Conservation (phyloP, 768 basidiomycete species). For the Coprinopsis strossmayeri region DNA sequence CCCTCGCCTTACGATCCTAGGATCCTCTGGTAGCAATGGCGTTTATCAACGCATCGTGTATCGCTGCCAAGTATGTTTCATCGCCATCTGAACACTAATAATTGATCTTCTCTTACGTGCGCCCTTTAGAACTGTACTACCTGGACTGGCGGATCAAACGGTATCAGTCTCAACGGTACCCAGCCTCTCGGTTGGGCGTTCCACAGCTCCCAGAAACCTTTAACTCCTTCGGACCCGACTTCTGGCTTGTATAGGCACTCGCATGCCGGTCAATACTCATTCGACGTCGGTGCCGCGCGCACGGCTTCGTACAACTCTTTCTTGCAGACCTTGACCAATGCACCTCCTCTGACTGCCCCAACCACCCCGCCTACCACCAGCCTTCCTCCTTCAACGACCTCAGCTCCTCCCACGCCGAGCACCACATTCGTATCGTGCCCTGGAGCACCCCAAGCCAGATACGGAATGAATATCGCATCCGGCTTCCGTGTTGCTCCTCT, state of each 20-base stretch:
- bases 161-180: conserved; percentile 8
- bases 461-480: neutral
- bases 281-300: conserved; percentile 5
- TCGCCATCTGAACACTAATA: neutral
- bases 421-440: neutral
- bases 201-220: conserved; percentile 8
- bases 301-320: conserved; percentile 1
- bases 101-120: neutral
- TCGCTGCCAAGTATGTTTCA: conserved; percentile 10
- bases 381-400: neutral
- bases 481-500: neutral
- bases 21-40: conserved; percentile 7
- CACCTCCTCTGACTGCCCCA: neutral
- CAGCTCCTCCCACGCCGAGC: neutral
- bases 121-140: conserved; percentile 10
- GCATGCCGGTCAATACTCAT: conserved; percentile 1
- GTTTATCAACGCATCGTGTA: conserved; percentile 12
- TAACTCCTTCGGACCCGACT: conserved; percentile 3
- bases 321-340: conserved; percentile 4
- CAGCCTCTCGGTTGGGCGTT: conserved; percentile 9
- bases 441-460: conserved; percentile 2
- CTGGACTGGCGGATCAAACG: conserved; percentile 11
- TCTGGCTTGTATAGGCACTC: conserved; percentile 8
- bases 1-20: conserved; percentile 8
- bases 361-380: neutral